Evolutionary conservation across 768 basidiomycete species (phyloP).

Genomic region (Rhodosporidiobolus sp.): DNA sequence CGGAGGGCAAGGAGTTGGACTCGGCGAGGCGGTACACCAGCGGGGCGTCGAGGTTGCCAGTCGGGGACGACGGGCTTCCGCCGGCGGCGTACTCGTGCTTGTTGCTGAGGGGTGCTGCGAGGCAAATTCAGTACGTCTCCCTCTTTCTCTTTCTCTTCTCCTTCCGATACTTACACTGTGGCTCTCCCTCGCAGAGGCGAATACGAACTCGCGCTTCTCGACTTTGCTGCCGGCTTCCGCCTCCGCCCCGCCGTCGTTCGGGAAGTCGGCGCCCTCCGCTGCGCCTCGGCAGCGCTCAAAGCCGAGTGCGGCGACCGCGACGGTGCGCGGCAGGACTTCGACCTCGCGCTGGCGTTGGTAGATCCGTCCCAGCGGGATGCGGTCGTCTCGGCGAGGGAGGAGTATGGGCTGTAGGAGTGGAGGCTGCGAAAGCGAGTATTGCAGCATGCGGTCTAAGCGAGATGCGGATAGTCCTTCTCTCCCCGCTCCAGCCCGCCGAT

Average conservation of each 20-base stretch:
- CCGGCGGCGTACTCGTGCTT: slow-evolving; percentile 1
- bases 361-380: background rate
- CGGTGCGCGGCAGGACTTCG: slow-evolving; percentile 16
- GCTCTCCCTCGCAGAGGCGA: slow-evolving; percentile 1
- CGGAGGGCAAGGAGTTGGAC: background rate
- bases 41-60: background rate
- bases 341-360: slow-evolving; percentile 15
- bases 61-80: slow-evolving; percentile 16
- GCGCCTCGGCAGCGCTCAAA: slow-evolving; percentile 13
- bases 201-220: slow-evolving; percentile 15
- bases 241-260: background rate
- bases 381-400: background rate
- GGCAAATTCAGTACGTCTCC: slow-evolving; percentile 7
- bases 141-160: background rate
- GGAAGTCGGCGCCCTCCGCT: slow-evolving; percentile 5
- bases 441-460: background rate
- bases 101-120: slow-evolving; percentile 16
- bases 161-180: background rate
- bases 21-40: background rate
- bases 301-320: slow-evolving; percentile 16
- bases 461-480: slow-evolving; percentile 20
- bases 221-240: slow-evolving; percentile 12
- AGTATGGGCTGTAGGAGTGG: background rate
- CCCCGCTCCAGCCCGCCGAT: background rate
- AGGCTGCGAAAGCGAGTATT: background rate